Conservation (phyloP, 2,329 filamentous ascomycete genomes). For the Cytospora piceicola region DNA sequence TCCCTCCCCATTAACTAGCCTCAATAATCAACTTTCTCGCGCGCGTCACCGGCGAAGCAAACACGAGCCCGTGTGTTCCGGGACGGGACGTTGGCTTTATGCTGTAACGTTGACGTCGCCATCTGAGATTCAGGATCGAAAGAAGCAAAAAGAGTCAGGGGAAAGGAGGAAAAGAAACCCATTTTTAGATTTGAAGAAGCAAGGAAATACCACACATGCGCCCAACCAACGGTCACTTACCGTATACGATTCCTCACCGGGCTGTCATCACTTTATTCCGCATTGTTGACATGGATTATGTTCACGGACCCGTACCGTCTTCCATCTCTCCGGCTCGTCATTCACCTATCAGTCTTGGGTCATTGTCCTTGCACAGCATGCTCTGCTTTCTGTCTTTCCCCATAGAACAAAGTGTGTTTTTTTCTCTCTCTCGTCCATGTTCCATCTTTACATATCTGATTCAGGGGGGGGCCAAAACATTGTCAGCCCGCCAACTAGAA, state of each 20-base stretch:
- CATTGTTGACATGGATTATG: neutral
- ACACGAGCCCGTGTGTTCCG: neutral
- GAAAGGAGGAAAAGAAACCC: neutral
- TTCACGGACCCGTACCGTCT: no score
- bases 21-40: neutral
- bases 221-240: neutral
- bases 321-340: neutral
- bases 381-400: neutral
- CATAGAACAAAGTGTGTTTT: neutral
- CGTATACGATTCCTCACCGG: neutral
- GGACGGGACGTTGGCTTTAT: neutral
- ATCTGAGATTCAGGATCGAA: neutral
- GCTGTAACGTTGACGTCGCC: conserved; percentile 5
- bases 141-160: no score
- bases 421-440: no score
- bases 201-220: neutral
- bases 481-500: neutral
- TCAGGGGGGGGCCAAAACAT: neutral
- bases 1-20: neutral
- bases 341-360: neutral
- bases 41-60: neutral
- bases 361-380: neutral
- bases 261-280: neutral
- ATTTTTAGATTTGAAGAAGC: neutral
- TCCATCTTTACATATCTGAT: conserved; percentile 18